These are phyloP conservation scores for Hyaloscypha bicolor DNA, from an alignment of 495 filamentous ascomycete species.

Conservation along the genomic window DNA sequence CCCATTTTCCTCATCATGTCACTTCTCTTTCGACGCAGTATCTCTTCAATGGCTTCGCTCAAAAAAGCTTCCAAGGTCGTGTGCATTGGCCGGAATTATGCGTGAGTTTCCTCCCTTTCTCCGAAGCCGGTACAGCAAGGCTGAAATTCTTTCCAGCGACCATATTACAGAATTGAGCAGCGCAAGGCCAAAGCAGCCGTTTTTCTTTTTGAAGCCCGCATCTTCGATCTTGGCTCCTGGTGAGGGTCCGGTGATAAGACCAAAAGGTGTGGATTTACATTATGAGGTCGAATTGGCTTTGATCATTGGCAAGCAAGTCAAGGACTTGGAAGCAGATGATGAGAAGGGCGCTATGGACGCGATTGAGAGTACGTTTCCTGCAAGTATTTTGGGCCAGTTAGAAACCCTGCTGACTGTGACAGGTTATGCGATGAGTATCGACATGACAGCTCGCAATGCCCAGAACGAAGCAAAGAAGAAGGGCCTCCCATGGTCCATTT, in stretches of 20 bases:
- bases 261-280: conserved; percentile 80
- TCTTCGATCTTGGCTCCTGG: conserved; percentile 77
- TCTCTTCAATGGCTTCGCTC: conserved; percentile 60
- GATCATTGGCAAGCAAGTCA: conserved; percentile 76
- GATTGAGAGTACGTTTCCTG: conserved; percentile 51
- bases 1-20: conserved; percentile 27
- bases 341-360: conserved; percentile 62
- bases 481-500: conserved; percentile 93
- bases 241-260: conserved; percentile 80
- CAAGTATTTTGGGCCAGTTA: background rate
- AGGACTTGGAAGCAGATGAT: conserved; percentile 72
- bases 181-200: conserved; percentile 82
- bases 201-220: conserved; percentile 97
- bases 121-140: conserved; percentile 4
- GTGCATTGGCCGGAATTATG: conserved; percentile 98
- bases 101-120: conserved; percentile 55
- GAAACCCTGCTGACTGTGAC: conserved; percentile 5
- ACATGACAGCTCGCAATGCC: conserved; percentile 91
- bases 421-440: conserved; percentile 85
- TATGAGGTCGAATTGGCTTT: conserved; percentile 95
- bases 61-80: conserved; percentile 84
- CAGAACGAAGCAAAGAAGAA: conserved; percentile 97
- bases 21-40: conserved; percentile 34
- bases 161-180: conserved; percentile 93
- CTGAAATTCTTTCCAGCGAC: conserved; percentile 58